Base-by-base conservation (phyloP, 140 eudicot species). In the Cichorium intybus region DNA sequence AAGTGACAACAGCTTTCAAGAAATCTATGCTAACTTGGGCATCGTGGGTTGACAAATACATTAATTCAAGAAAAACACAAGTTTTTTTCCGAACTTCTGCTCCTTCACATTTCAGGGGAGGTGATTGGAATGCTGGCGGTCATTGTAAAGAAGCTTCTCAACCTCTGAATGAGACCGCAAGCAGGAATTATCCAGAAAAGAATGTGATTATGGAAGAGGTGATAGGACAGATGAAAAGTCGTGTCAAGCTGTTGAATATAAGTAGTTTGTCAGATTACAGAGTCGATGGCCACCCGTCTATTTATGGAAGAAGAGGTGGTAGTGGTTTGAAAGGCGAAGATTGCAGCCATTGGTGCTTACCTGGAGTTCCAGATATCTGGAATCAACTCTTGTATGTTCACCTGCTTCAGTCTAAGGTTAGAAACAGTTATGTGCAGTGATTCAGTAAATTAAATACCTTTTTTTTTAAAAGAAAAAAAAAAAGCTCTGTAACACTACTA, bases 261-360 rank as follows among this genome's bases (percentile, higher is more conserved):
- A 85, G 94, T 0, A 37, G 67, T 10, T 66, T 93, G 63, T 93
- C 99, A 2, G 87, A 77, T 65, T 93, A 93, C 64, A 82, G 99
- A 64, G 75, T 81, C 43, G 99, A 93, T 77, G 99, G 86, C 37
- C 99, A 93, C 69, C 99, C 99, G 12, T 93, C 99, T 1, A 55
- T 83, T 31, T 89, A 88, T 56, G 99, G 98, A 28, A 81, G 77
- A 69, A 87, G 51, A 48, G 39, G 74, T 17, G 67, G 76, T 11
- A 73, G 71, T 35, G 17, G 64, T 0, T 56, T 71, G 4, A 81
- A 87, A 3, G 82, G 81, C 47, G 88, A 93, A 84, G 99, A 93
- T 81, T 93, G 99, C 67, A 93, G 99, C 81, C 99, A 93, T 66
- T 93, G 99, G 99, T 93, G 99, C 50, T 78, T 93, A 50, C 99